Conservation (phyloP, 179 eudicot genomes). For the Beta lomatogona region DNA sequence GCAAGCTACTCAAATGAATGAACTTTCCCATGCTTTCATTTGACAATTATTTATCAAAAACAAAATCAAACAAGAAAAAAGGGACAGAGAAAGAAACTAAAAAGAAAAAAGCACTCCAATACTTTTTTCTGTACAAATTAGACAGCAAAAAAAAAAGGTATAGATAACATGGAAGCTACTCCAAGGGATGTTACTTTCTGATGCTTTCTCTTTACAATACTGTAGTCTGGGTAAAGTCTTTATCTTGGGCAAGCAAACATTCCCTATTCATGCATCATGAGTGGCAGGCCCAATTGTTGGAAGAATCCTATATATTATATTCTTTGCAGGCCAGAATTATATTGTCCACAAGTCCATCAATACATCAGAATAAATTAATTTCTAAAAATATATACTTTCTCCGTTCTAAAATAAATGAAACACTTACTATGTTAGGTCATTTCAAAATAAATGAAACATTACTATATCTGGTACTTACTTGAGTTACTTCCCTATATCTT, state of each 20-base stretch:
- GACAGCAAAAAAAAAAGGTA: slow-evolving; percentile 23
- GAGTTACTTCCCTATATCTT: no score
- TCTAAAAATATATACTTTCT: no score
- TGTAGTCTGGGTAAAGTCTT: slow-evolving; percentile 37
- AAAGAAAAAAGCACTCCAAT: slow-evolving; percentile 18
- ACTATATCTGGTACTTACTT: no score
- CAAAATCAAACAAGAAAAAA: background rate
- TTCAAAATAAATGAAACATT: no score
- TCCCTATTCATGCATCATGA: slow-evolving; percentile 31
- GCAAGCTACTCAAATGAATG: slow-evolving; percentile 39
- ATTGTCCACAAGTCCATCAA: background rate
- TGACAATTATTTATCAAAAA: slow-evolving; percentile 24
- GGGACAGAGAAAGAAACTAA: background rate
- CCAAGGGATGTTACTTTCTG: slow-evolving; percentile 38
- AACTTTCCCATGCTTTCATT: slow-evolving; percentile 36
- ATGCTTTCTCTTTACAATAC: slow-evolving; percentile 40
- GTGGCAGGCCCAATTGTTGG: slow-evolving; percentile 31
- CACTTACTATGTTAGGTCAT: no score
- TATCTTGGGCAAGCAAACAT: slow-evolving; percentile 41
- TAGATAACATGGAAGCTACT: slow-evolving; percentile 47
- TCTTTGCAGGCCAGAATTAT: slow-evolving; percentile 17
- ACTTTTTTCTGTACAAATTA: slow-evolving; percentile 20
- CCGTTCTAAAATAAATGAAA: no score
- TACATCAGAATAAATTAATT: no score
- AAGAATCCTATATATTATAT: slow-evolving; percentile 4